phyloP scores from a whole-genome alignment of 2,329 filamentous ascomycete species.

The Dothiorella sarmentorum region DNA sequence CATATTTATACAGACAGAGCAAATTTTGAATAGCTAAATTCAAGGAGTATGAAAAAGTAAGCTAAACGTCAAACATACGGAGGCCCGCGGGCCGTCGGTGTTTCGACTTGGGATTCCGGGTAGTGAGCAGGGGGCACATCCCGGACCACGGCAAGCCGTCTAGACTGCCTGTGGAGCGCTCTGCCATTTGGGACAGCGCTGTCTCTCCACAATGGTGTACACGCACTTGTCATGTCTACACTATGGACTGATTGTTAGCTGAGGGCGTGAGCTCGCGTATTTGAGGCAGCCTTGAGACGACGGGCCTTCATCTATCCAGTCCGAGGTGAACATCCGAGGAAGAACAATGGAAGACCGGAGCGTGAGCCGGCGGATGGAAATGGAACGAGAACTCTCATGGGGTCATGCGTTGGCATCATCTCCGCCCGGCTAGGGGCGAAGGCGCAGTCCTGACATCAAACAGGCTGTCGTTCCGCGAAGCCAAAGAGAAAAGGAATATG shows the following conservation, averaged over 20 bases:
- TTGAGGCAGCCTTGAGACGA: neutral
- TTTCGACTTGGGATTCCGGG: slow-evolving; percentile 8
- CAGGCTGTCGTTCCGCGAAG: neutral
- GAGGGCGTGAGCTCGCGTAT: neutral
- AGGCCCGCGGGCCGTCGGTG: slow-evolving; percentile 1
- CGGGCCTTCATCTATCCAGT: neutral
- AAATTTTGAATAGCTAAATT: slow-evolving; percentile 5
- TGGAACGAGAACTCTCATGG: neutral
- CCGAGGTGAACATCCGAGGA: neutral
- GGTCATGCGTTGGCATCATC: slow-evolving; percentile 9
- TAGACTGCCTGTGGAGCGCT: neutral
- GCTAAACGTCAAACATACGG: neutral
- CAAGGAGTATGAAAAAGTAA: neutral
- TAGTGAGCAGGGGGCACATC: neutral
- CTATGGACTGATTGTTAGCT: neutral
- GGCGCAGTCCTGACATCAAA: neutral
- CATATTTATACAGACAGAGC: neutral
- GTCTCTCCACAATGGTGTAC: slow-evolving; percentile 1
- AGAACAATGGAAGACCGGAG: neutral
- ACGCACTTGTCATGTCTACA: neutral
- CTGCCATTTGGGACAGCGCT: neutral
- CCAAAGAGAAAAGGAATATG: neutral
- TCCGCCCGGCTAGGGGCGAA: slow-evolving; percentile 3
- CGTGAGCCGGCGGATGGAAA: neutral
- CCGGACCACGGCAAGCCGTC: neutral